Percentiles rank a stretch among this genome's conserved stretches.
phyloP scores from a whole-genome alignment of 805 yeast genomes.

The Metschnikowia dekortorum region DNA sequence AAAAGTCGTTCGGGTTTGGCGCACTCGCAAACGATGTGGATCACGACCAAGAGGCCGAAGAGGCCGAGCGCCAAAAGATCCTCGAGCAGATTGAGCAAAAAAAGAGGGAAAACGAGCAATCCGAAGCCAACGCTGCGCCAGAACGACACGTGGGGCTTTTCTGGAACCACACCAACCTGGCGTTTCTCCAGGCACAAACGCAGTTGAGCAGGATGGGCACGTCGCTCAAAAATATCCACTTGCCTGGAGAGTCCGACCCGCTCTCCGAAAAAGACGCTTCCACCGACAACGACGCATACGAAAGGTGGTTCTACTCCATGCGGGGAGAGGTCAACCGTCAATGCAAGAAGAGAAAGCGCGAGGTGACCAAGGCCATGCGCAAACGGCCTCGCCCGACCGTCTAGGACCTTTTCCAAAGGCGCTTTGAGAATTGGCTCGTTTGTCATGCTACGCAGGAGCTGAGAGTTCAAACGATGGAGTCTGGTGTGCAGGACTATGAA shows the following conservation, averaged over 20 bases:
- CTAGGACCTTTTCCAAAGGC: not conserved
- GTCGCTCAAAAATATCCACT: constrained; percentile 23
- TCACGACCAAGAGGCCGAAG: constrained; percentile 5
- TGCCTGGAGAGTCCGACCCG: constrained; percentile 33
- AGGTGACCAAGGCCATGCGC: constrained; percentile 33
- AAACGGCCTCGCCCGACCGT: not conserved
- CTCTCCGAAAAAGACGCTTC: constrained; percentile 8
- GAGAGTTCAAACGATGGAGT: too few relatives aligned
- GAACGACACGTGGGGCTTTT: constrained; percentile 49
- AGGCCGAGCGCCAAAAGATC: constrained; percentile 21
- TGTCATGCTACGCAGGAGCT: too few relatives aligned
- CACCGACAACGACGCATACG: constrained; percentile 49
- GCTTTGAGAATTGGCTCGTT: too few relatives aligned
- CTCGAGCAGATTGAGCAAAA: constrained; percentile 29
- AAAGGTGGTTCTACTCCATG: constrained; percentile 73
- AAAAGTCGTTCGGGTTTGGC: constrained; percentile 36
- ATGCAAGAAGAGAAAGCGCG: constrained; percentile 71
- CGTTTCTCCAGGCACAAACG: constrained; percentile 81
- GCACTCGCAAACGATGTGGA: constrained; percentile 23
- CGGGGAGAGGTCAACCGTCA: constrained; percentile 78
- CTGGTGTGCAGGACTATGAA: too few relatives aligned
- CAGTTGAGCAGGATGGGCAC: constrained; percentile 58
- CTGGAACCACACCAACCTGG: constrained; percentile 81
- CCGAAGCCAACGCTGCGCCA: constrained; percentile 21
- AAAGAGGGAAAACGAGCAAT: constrained; percentile 24